Evolutionary conservation across 345 rosid genomes (phyloP).

Genomic region (Salix caprea): DNA sequence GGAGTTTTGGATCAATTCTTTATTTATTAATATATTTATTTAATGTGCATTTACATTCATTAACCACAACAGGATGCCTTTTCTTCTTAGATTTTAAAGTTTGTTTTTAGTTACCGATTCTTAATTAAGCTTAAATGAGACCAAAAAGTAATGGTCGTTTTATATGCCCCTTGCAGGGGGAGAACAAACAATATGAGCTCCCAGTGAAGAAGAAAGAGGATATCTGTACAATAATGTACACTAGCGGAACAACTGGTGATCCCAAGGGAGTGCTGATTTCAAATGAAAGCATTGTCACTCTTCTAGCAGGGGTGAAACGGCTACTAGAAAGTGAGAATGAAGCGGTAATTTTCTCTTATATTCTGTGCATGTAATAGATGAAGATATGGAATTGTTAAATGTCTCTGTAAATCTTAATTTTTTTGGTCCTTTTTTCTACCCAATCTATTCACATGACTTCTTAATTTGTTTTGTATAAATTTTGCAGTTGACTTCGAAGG

Average conservation of each 20-base stretch:
- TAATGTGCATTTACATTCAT: neutral
- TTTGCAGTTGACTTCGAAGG: slow-evolving; percentile 59
- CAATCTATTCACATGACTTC: neutral
- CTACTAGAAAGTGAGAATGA: slow-evolving; percentile 60
- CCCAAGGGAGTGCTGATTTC: slow-evolving; percentile 97
- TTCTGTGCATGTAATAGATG: neutral
- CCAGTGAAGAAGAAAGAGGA: slow-evolving; percentile 76
- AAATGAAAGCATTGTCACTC: slow-evolving; percentile 74
- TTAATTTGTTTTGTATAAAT: neutral
- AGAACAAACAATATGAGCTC: slow-evolving; percentile 58
- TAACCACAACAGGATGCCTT: too few species aligned
- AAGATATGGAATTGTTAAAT: neutral
- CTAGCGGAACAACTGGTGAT: slow-evolving; percentile 99
- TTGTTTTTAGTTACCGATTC: neutral
- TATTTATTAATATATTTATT: neutral
- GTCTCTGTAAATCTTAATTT: neutral
- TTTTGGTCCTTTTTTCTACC: neutral
- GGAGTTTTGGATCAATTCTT: neutral
- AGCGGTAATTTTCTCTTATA: slow-evolving; percentile 38
- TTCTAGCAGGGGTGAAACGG: slow-evolving; percentile 66
- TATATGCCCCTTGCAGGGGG: slow-evolving; percentile 50
- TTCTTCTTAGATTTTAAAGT: neutral
- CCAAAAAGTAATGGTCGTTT: neutral
- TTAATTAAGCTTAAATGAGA: neutral
- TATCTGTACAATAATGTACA: slow-evolving; percentile 93